phyloP scores from a whole-genome alignment of 495 filamentous ascomycete genomes.

The Talaromyces adpressus region DNA sequence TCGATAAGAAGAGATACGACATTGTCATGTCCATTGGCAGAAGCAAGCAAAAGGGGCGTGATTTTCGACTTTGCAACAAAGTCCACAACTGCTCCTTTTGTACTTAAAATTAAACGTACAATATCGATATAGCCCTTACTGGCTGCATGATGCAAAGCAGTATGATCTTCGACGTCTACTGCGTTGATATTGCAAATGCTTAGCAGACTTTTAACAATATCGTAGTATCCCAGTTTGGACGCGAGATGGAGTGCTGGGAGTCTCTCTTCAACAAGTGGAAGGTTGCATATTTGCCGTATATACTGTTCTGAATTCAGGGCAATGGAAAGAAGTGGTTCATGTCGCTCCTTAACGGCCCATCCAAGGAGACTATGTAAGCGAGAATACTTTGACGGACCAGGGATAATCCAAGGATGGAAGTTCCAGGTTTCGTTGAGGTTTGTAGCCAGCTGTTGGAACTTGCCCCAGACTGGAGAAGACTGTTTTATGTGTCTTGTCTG shows the following conservation, averaged over 20 bases:
- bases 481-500: conserved; percentile 10
- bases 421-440: conserved; percentile 19
- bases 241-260: conserved; percentile 16
- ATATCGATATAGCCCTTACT: conserved; percentile 1
- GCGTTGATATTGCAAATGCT: conserved; percentile 1
- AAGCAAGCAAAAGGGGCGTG: conserved; percentile 1
- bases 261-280: conserved; percentile 14
- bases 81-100: neutral
- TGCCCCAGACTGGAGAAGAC: conserved; percentile 10
- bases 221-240: conserved; percentile 10
- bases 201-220: neutral
- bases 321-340: conserved; percentile 14
- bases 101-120: neutral
- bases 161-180: neutral
- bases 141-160: conserved; percentile 10
- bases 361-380: conserved; percentile 19
- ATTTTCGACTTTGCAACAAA: neutral
- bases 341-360: conserved; percentile 17
- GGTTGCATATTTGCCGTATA: conserved; percentile 8
- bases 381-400: conserved; percentile 14
- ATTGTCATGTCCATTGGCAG: neutral
- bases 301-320: neutral
- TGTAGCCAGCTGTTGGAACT: conserved; percentile 9
- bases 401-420: conserved; percentile 16
- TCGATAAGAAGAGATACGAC: too few species aligned